Percentiles rank a stretch among this genome's conserved stretches.
Evolutionary conservation across 768 basidiomycete species (phyloP).

Genomic region (Tylopilus sp.): DNA sequence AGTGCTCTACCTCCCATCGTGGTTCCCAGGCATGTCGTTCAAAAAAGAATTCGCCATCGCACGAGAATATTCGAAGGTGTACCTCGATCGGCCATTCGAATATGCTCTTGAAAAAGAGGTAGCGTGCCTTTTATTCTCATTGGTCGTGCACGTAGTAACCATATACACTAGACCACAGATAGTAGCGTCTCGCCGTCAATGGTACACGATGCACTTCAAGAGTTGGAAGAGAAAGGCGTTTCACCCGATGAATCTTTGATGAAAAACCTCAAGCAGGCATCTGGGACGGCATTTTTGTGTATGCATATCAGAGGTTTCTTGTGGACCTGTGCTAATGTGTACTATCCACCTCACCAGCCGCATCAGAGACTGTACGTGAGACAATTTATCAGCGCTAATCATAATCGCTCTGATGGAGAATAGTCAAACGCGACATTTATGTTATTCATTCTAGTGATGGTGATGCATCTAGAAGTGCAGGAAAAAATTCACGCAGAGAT

Average conservation of each 20-base stretch:
- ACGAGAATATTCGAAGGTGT: background rate
- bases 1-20: background rate
- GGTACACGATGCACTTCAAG: background rate
- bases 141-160: background rate
- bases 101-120: background rate
- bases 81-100: background rate
- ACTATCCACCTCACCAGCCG: background rate
- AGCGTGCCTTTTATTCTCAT: background rate
- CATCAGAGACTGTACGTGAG: background rate
- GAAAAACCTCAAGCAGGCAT: background rate
- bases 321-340: background rate
- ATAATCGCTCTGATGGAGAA: background rate
- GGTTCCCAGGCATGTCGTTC: background rate
- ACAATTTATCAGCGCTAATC: background rate
- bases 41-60: background rate
- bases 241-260: background rate
- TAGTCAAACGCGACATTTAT: conserved; percentile 1
- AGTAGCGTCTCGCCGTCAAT: background rate
- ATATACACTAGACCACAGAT: background rate
- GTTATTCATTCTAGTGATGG: conserved; percentile 12
- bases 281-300: background rate
- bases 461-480: conserved; percentile 3
- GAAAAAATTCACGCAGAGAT: conserved; percentile 6
- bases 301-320: background rate
- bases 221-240: background rate